Evolutionary conservation across 257 asterid species (phyloP).

Genomic region (Anisodus acutangulus): DNA sequence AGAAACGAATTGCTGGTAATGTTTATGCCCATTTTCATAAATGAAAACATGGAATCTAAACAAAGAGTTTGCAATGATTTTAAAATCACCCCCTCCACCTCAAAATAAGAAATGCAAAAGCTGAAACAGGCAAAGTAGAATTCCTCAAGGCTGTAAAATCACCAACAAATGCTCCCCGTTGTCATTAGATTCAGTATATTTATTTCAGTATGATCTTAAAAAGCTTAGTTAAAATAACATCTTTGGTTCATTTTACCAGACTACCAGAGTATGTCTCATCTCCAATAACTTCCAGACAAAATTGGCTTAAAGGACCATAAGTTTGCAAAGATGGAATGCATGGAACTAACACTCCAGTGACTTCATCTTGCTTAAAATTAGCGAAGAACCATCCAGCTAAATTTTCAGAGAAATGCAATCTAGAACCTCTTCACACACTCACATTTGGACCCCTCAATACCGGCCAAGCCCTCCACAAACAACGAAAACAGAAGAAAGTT

Average conservation of each 20-base stretch:
- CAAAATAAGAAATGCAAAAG: slow-evolving; percentile 1
- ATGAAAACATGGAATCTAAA: slow-evolving; percentile 10
- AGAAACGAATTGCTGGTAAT: slow-evolving; percentile 24
- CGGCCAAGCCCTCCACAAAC: neutral
- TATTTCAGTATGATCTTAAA: neutral
- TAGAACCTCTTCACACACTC: neutral
- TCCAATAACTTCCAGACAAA: neutral
- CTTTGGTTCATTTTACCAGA: neutral
- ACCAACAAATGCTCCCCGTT: neutral
- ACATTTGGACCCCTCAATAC: neutral
- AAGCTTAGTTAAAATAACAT: neutral
- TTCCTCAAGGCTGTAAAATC: neutral
- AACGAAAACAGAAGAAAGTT: neutral
- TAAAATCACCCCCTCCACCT: neutral
- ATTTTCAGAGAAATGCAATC: neutral
- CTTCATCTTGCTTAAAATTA: neutral
- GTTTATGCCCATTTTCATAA: slow-evolving; percentile 17
- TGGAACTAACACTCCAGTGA: neutral
- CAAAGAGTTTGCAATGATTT: neutral
- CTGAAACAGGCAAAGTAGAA: slow-evolving; percentile 6
- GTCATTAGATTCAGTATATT: slow-evolving; percentile 3
- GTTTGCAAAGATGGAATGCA: neutral
- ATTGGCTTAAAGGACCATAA: neutral
- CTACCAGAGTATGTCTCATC: slow-evolving; percentile 4
- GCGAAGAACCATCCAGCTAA: neutral